Evolutionary conservation across 208 protist genomes (phyloP).

Genomic region (Trypanosoma congolense): DNA sequence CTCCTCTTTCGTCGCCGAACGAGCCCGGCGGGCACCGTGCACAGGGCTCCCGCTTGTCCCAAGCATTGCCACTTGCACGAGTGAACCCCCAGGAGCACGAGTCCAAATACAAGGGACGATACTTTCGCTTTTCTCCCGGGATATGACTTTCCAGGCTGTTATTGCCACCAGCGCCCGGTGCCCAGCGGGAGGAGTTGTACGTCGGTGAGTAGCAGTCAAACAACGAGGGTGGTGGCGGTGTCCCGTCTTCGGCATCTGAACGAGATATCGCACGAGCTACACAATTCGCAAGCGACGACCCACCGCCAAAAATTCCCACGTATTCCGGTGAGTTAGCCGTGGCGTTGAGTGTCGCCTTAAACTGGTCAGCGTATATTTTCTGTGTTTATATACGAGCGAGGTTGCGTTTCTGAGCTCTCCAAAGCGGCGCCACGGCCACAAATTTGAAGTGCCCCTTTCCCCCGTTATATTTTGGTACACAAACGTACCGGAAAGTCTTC

Average conservation of each 20-base stretch:
- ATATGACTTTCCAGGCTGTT: not conserved
- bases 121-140: not conserved
- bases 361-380: conserved; percentile 8
- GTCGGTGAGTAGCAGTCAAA: conserved; percentile 16
- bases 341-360: not conserved
- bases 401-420: conserved; percentile 3
- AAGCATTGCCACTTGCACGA: conserved; percentile 19
- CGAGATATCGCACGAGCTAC: conserved; percentile 9
- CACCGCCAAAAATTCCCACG: conserved; percentile 7
- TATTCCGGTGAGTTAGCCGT: not conserved
- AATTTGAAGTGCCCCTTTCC: not conserved
- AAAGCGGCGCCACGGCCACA: conserved; percentile 14
- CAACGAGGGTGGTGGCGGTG: conserved; percentile 7
- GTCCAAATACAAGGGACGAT: not conserved
- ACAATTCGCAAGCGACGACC: conserved; percentile 10
- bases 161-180: not conserved
- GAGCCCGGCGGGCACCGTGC: conserved; percentile 17
- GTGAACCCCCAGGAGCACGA: conserved; percentile 17
- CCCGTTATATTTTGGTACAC: conserved; percentile 16
- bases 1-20: conserved; percentile 14
- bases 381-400: not conserved
- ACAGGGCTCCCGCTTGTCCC: conserved; percentile 15
- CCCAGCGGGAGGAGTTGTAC: not conserved
- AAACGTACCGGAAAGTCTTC: conserved; percentile 21
- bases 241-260: not conserved